Conservation (phyloP, 2,329 filamentous ascomycete genomes). For the Whalleya microplaca region DNA sequence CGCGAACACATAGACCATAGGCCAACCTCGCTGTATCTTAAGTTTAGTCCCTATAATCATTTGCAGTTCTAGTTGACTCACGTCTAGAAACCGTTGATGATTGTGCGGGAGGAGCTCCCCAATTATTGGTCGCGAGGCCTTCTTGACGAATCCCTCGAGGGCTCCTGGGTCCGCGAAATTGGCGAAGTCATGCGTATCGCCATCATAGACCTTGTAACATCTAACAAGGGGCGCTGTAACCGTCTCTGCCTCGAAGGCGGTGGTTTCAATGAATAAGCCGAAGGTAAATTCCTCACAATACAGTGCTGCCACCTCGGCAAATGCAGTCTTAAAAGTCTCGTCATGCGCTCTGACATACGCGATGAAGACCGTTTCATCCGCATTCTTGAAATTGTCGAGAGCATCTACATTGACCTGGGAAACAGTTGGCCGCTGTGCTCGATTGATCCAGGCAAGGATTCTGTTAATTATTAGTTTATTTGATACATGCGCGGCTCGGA, state of each 20-base stretch:
- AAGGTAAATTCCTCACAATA: conserved; percentile 42
- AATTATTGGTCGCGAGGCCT: conserved; percentile 35
- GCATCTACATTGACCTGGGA: conserved; percentile 24
- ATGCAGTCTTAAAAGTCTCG: conserved; percentile 18
- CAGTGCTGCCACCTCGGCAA: conserved; percentile 31
- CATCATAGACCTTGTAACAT: conserved; percentile 39
- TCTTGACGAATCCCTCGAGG: conserved; percentile 34
- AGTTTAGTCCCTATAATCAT: not conserved
- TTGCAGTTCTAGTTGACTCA: conserved; percentile 27
- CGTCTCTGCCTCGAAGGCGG: conserved; percentile 17
- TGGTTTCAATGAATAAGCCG: conserved; percentile 28
- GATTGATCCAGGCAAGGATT: conserved; percentile 28
- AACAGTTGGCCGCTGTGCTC: conserved; percentile 34
- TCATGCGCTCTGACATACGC: conserved; percentile 32
- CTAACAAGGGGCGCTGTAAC: conserved; percentile 28
- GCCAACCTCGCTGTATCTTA: conserved; percentile 37
- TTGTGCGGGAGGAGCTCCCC: conserved; percentile 39
- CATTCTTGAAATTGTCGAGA: conserved; percentile 32
- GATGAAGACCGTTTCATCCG: conserved; percentile 40
- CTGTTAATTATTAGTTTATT: conserved; percentile 12
- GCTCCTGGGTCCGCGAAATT: conserved; percentile 17
- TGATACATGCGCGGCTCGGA: not conserved
- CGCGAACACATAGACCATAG: conserved; percentile 45
- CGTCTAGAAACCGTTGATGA: conserved; percentile 40
- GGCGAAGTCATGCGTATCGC: conserved; percentile 25